A percentile compares a stretch with the other conserved stretches of the same genome.
Conservation (phyloP, 371 early-diverging fungal genomes). For the Haplosporangium sp. region DNA sequence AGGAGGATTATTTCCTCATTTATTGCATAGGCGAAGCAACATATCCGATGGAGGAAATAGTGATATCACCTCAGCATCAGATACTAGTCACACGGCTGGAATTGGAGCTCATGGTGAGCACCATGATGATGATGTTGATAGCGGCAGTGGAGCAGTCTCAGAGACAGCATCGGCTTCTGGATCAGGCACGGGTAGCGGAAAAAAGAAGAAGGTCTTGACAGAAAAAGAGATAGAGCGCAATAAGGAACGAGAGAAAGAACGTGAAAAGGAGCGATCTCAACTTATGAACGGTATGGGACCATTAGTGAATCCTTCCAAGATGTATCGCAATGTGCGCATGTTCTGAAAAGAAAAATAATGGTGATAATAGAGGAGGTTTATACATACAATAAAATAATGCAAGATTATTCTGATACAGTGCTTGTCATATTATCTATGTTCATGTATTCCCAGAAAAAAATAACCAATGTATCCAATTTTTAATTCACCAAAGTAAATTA, state of each 20-base stretch:
- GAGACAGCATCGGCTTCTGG: not conserved
- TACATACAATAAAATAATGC: too few relatives aligned
- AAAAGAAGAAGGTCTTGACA: slow-evolving; percentile 15
- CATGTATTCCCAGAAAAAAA: too few relatives aligned
- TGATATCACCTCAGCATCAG: slow-evolving; percentile 40
- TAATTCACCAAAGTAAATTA: too few relatives aligned
- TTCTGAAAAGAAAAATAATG: slow-evolving; percentile 6
- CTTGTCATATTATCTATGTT: too few relatives aligned
- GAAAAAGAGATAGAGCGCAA: slow-evolving; percentile 37
- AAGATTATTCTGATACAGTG: too few relatives aligned
- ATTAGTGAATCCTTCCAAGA: slow-evolving; percentile 44
- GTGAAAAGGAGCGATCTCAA: slow-evolving; percentile 30
- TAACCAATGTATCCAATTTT: too few relatives aligned
- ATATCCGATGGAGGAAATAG: slow-evolving; percentile 34
- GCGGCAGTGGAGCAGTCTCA: not conserved
- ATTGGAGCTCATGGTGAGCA: not conserved
- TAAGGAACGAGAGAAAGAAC: slow-evolving; percentile 21
- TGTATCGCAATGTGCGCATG: slow-evolving; percentile 55
- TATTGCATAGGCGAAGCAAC: slow-evolving; percentile 29
- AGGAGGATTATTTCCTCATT: slow-evolving; percentile 29
- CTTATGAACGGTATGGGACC: slow-evolving; percentile 35
- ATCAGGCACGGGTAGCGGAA: slow-evolving; percentile 5
- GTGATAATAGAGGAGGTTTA: too few relatives aligned
- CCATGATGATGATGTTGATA: slow-evolving; percentile 1
- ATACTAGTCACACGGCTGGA: slow-evolving; percentile 22